Evolutionary conservation across 495 filamentous ascomycete genomes (phyloP), one percentile per base, ranked within the genome.

Genomic region (Hypoxylon perforatum): DNA sequence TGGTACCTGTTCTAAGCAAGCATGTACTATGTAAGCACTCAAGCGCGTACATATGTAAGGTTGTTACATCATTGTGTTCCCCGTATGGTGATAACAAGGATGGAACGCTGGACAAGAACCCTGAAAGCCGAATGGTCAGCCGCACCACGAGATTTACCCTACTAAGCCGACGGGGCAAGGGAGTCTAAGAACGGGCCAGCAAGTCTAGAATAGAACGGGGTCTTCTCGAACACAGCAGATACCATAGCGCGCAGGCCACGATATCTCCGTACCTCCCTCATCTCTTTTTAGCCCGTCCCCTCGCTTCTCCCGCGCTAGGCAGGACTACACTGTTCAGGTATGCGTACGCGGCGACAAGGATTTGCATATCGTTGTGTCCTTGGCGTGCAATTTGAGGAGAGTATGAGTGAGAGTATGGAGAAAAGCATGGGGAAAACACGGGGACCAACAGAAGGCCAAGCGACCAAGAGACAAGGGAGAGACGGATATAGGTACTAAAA

Each of bases 121-220:
- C 11, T 33, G 30, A 33, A 55, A 57, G 55, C 65, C 59, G 49
- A 56, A 58, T 45, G 59, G 59, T 59, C 59, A 60, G 54, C 59
- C 48, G 47, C 48, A 59, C 35, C 35, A 54, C 21, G 10, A 35
- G 41, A 4, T 46, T 45, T 51, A n/a, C 23, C 42, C 45, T 15
- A 9, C n/a, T 4, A 42, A 21, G 41, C 41, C 11, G 17, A 28
- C 23, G 18, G 50, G 50, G 15, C 41, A 44, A 30, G 55, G 38
- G 25, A 11, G 6, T 28, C 61, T 57, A 1, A 15, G 35, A 12
- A 41, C 12, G 23, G 19, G 25, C 4, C 25, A 30, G 30, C 21
- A 17, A 30, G 45, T 11, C 35, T 59, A 41, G 57, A 52, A 52
- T 61, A 52, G 48, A 46, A 30, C 57, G 21, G 22, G 11, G 48